Evolutionary conservation across 495 filamentous ascomycete genomes (phyloP).

Genomic region (Wilcoxina mikolae): DNA sequence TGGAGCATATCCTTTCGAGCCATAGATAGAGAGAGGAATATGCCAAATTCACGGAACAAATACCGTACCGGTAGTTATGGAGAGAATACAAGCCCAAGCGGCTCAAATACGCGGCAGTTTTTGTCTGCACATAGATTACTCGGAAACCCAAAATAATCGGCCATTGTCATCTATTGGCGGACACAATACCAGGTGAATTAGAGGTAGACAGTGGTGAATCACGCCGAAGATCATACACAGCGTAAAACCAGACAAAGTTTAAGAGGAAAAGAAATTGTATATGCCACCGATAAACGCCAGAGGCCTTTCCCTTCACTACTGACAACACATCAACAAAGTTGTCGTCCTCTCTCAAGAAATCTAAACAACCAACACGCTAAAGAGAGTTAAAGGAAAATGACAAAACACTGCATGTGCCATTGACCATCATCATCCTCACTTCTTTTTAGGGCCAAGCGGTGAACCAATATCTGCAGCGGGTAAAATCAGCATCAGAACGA

Average conservation of each 20-base stretch:
- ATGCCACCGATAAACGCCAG: constrained; percentile 2
- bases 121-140: not conserved
- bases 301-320: not conserved
- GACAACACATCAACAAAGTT: not conserved
- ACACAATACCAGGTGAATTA: not conserved
- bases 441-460: constrained; percentile 24
- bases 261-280: not conserved
- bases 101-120: not conserved
- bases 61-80: not conserved
- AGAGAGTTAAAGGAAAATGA: too few relatives aligned
- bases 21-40: too few relatives aligned
- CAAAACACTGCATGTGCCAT: not conserved
- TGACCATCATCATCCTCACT: constrained; percentile 16
- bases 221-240: not conserved
- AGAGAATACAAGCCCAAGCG: not conserved
- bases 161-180: not conserved
- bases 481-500: too few relatives aligned
- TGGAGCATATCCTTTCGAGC: not conserved
- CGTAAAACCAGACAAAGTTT: not conserved
- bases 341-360: not conserved
- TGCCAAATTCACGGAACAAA: not conserved
- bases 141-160: not conserved
- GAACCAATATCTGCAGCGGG: constrained; percentile 26
- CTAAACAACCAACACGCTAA: constrained; percentile 4
- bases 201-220: not conserved